Evolutionary conservation across 768 basidiomycete genomes (phyloP).

Genomic region (Boletus sp.): DNA sequence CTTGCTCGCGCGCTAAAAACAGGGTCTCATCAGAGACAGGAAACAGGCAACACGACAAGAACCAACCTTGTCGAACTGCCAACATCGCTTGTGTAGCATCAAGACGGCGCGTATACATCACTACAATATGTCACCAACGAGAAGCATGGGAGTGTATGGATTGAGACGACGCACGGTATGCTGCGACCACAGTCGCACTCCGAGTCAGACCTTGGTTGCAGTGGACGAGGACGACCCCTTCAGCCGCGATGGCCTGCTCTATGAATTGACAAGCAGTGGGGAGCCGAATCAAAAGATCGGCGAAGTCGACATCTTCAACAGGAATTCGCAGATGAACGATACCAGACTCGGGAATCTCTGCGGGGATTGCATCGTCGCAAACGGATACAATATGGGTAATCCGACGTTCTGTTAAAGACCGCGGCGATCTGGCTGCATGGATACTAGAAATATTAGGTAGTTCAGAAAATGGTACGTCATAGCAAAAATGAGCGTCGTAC

Average conservation of each 20-base stretch:
- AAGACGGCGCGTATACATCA: slow-evolving; percentile 65
- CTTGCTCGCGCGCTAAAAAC: slow-evolving; percentile 63
- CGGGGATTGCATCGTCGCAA: slow-evolving; percentile 68
- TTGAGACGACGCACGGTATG: slow-evolving; percentile 56
- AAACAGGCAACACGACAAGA: slow-evolving; percentile 1
- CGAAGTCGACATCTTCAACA: slow-evolving; percentile 68
- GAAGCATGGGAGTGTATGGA: background rate
- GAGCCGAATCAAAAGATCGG: slow-evolving; percentile 64
- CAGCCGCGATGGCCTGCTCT: slow-evolving; percentile 54
- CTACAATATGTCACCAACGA: slow-evolving; percentile 35
- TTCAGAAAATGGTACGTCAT: slow-evolving; percentile 44
- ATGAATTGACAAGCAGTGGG: slow-evolving; percentile 69
- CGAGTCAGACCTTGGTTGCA: slow-evolving; percentile 66
- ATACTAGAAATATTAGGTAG: slow-evolving; percentile 45
- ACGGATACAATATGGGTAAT: slow-evolving; percentile 82
- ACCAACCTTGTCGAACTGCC: slow-evolving; percentile 56
- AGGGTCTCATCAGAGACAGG: background rate
- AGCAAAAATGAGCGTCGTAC: slow-evolving; percentile 43
- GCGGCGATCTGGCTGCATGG: slow-evolving; percentile 66
- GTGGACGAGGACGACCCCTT: slow-evolving; percentile 65
- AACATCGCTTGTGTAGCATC: slow-evolving; percentile 58
- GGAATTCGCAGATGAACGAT: slow-evolving; percentile 68
- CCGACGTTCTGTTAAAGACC: slow-evolving; percentile 67
- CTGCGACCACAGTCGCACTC: slow-evolving; percentile 69
- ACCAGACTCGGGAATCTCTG: slow-evolving; percentile 68